A percentile compares a stretch with the other conserved stretches of the same genome.
phyloP scores from a whole-genome alignment of 1,139 yeast genomes.

The Komagataea norvegica region DNA sequence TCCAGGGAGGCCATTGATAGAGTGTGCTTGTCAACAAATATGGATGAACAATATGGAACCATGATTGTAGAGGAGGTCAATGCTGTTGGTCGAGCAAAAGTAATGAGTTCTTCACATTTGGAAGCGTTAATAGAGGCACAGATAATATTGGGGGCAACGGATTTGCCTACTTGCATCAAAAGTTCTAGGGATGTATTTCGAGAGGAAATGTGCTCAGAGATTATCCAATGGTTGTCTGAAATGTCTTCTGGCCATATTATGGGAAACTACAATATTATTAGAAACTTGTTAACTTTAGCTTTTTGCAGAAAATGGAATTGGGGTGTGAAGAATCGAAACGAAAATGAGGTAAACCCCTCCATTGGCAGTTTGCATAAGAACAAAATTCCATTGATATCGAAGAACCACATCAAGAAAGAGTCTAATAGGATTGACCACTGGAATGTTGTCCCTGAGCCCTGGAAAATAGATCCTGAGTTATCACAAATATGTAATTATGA shows the following conservation, averaged over 20 bases:
- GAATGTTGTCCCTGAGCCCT: conserved; percentile 26
- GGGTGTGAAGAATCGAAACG: conserved; percentile 31
- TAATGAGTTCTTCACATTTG: conserved; percentile 52
- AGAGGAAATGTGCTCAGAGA: conserved; percentile 77
- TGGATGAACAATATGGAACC: conserved; percentile 60
- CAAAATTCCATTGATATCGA: conserved; percentile 22
- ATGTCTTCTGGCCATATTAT: conserved; percentile 53
- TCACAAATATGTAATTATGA: conserved; percentile 47
- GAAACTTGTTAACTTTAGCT: conserved; percentile 53
- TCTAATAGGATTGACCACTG: conserved; percentile 29
- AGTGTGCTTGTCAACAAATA: conserved; percentile 59
- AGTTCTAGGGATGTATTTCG: conserved; percentile 67
- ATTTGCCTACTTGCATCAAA: conserved; percentile 63
- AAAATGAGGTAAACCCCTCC: conserved; percentile 3
- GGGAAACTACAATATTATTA: conserved; percentile 43
- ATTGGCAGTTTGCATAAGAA: conserved; percentile 18
- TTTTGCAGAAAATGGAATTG: conserved; percentile 50
- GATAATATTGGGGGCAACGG: conserved; percentile 49
- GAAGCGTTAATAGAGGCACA: conserved; percentile 50
- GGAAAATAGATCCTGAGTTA: conserved; percentile 41
- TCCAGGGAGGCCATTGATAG: conserved; percentile 68
- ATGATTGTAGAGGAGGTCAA: conserved; percentile 71
- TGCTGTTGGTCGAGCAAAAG: conserved; percentile 62
- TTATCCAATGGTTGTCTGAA: conserved; percentile 60
- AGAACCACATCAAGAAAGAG: conserved; percentile 14